These are phyloP conservation scores for Irpex sp. DNA, from an alignment of 1,284 basidiomycete genomes.

Conservation along the genomic window DNA sequence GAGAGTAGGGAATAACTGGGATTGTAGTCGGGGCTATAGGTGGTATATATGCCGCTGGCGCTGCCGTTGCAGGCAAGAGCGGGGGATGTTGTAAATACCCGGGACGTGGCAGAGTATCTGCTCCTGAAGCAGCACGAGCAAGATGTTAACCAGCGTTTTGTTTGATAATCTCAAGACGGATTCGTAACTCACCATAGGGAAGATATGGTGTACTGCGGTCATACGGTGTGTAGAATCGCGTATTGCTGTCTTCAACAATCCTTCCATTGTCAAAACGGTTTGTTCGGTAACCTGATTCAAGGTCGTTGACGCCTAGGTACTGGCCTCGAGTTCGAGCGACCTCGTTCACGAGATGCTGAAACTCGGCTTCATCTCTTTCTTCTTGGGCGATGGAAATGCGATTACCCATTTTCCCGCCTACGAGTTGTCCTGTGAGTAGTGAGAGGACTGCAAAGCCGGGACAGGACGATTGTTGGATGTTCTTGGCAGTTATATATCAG, in stretches of 20 bases:
- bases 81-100: too few relatives aligned
- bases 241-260: neutral
- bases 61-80: too few relatives aligned
- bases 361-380: conserved; percentile 7
- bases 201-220: neutral
- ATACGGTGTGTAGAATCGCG: neutral
- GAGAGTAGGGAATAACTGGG: too few relatives aligned
- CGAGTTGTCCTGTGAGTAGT: neutral
- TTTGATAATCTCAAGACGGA: too few relatives aligned
- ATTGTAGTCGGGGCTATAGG: too few relatives aligned
- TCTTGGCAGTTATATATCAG: neutral
- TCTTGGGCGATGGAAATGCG: conserved; percentile 4
- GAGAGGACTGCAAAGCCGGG: neutral
- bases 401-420: conserved; percentile 6
- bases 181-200: too few relatives aligned
- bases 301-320: neutral
- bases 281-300: neutral
- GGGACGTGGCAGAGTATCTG: too few relatives aligned
- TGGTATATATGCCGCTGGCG: too few relatives aligned
- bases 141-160: too few relatives aligned
- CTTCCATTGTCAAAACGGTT: neutral
- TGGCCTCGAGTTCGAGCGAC: neutral
- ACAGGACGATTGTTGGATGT: neutral
- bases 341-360: neutral
- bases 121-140: too few relatives aligned